Base-by-base conservation (phyloP, 768 basidiomycete species). In the Pisolithus tinctorius region DNA sequence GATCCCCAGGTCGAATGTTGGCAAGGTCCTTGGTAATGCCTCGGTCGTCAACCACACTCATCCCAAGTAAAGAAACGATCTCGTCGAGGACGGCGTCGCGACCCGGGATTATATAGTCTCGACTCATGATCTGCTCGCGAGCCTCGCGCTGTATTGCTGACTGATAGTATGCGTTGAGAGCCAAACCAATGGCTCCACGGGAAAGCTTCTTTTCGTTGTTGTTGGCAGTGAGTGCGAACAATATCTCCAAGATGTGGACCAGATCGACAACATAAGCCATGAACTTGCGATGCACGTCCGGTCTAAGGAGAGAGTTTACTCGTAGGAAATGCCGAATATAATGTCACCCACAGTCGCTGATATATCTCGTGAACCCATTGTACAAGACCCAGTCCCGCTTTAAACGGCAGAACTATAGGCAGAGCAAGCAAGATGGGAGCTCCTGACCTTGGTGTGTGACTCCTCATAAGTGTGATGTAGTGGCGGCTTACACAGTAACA, bases 31-130 rank as follows among this genome's bases (percentile, higher is more conserved):
- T 20, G 20, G 20, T 20, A 20, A 20, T 20, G 20, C 20, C 20
- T 20, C 20, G 20, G 20, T 20, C 20, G 20, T 20, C 20, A 20
- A 20, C 20, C 20, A 20, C 20, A 20, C 20, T 20, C 20, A 20
- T 20, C 20, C 20, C 20, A 20, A 20, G 20, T 20, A 7, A 66
- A 64, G 20, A 61, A 61, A 8, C 44, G 60, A 36, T 53, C 60
- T 10, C 30, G 27, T 45, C 45, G 27, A 31, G n/a, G 29, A 30
- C 14, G 27, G 30, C 14, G 17, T 45, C 45, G 13, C 29, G 29
- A 45, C 29, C 45, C 27, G 4, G n/a, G 16, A 43, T 26, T 6
- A 7, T 38, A 38, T 11, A 10, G 11, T 10, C 20, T 20, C 20
- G 20, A 20, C 20, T 20, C 20, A 20, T 20, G 20, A 20, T 20